These are phyloP conservation scores for Pyrenochaeta sp. DNA, from an alignment of 2,329 filamentous ascomycete species.

Conservation along the genomic window DNA sequence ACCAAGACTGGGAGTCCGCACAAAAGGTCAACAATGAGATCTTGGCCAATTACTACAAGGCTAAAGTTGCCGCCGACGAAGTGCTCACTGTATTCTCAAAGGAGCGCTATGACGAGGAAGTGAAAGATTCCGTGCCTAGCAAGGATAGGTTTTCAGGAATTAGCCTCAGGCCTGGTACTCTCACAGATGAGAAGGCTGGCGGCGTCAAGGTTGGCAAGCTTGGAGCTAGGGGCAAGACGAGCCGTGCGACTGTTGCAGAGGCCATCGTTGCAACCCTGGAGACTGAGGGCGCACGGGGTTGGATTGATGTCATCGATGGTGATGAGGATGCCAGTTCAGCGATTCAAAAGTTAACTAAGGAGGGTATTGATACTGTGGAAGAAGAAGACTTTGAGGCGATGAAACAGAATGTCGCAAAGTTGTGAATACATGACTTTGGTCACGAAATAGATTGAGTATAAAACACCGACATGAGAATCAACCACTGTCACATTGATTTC, in stretches of 20 bases:
- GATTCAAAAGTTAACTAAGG: slow-evolving; percentile 56
- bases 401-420: slow-evolving; percentile 30
- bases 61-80: slow-evolving; percentile 66
- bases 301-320: slow-evolving; percentile 64
- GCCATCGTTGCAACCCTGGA: slow-evolving; percentile 60
- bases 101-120: slow-evolving; percentile 38
- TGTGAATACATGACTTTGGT: slow-evolving; percentile 6
- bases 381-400: slow-evolving; percentile 62
- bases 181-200: slow-evolving; percentile 59
- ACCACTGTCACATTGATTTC: too few species aligned
- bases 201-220: slow-evolving; percentile 61
- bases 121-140: slow-evolving; percentile 32
- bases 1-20: slow-evolving; percentile 56
- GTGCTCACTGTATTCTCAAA: slow-evolving; percentile 58
- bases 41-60: slow-evolving; percentile 61
- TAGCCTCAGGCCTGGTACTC: slow-evolving; percentile 59
- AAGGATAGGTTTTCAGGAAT: slow-evolving; percentile 58
- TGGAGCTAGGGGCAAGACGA: slow-evolving; percentile 51
- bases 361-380: slow-evolving; percentile 57
- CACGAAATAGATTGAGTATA: too few species aligned
- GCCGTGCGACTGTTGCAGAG: slow-evolving; percentile 61
- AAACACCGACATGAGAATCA: too few species aligned
- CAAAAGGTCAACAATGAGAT: slow-evolving; percentile 59
- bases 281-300: slow-evolving; percentile 59
- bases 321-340: slow-evolving; percentile 57